A percentile compares a stretch with the other conserved stretches of the same genome.
These are phyloP conservation scores for Phytophthora citrophthora DNA, from an alignment of 352 stramenopile species.

Conservation along the genomic window DNA sequence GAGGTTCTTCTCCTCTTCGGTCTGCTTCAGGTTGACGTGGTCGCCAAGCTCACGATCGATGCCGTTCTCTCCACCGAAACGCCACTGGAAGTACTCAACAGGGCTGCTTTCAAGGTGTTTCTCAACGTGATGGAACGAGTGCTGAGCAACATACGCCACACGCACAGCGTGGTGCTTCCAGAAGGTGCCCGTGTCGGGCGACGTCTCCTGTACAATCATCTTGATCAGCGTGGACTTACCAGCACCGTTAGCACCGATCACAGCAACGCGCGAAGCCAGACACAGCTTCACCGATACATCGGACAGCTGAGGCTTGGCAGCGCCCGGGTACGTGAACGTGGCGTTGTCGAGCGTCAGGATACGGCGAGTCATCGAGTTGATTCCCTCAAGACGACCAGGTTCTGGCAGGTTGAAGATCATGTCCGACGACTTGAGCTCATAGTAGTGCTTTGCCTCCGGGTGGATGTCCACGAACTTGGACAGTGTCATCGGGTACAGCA, in stretches of 20 bases:
- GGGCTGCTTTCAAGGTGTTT: conserved; percentile 94
- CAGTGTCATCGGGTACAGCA: conserved; percentile 91
- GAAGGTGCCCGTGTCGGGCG: conserved; percentile 69
- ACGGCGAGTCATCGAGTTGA: conserved; percentile 91
- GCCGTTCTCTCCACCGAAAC: conserved; percentile 95
- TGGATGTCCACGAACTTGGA: conserved; percentile 91
- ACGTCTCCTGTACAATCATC: conserved; percentile 87
- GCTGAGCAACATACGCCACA: conserved; percentile 96
- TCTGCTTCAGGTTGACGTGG: conserved; percentile 92
- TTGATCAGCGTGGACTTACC: conserved; percentile 99
- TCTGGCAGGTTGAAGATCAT: conserved; percentile 91
- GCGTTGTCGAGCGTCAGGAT: conserved; percentile 93
- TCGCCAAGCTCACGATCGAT: conserved; percentile 93
- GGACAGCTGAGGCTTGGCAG: conserved; percentile 88
- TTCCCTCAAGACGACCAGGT: conserved; percentile 90
- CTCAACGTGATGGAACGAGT: conserved; percentile 98
- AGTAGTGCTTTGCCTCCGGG: conserved; percentile 94
- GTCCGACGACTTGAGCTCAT: conserved; percentile 86
- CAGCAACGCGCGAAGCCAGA: conserved; percentile 95
- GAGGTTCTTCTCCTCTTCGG: conserved; percentile 90
- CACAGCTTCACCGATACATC: conserved; percentile 96
- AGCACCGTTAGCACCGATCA: conserved; percentile 96
- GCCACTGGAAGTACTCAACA: conserved; percentile 98
- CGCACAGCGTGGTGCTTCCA: conserved; percentile 93
- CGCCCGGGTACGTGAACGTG: conserved; percentile 88